Conservation (phyloP, 2,329 filamentous ascomycete genomes). For the Coniochaeta pulveracea region DNA sequence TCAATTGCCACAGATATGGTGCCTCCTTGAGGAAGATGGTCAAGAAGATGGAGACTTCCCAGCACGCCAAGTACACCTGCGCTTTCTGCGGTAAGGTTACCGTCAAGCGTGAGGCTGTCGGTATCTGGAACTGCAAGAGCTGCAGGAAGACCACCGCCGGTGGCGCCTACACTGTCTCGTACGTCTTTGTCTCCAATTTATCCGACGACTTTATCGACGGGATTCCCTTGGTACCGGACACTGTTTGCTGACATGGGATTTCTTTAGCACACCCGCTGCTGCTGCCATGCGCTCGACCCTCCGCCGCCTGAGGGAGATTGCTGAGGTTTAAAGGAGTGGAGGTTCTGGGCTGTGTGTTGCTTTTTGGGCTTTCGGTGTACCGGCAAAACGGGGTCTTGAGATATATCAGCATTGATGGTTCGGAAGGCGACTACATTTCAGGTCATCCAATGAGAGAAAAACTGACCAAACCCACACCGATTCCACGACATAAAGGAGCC, state of each 20-base stretch:
- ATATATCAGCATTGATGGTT: slow-evolving; percentile 4
- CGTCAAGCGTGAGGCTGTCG: slow-evolving; percentile 81
- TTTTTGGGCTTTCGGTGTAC: slow-evolving; percentile 17
- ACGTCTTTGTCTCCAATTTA: slow-evolving; percentile 37
- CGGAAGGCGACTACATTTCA: slow-evolving; percentile 3
- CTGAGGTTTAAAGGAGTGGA: slow-evolving; percentile 64
- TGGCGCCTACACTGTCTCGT: slow-evolving; percentile 94
- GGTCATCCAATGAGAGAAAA: slow-evolving; percentile 5
- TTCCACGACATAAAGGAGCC: too few species aligned
- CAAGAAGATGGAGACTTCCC: slow-evolving; percentile 99
- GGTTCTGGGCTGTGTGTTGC: slow-evolving; percentile 14
- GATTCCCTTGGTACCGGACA: not conserved
- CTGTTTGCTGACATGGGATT: slow-evolving; percentile 5
- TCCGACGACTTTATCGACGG: too few species aligned
- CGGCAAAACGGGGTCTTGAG: slow-evolving; percentile 14
- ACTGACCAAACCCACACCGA: too few species aligned
- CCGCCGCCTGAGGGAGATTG: slow-evolving; percentile 93
- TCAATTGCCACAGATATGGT: slow-evolving; percentile 61
- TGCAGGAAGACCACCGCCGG: slow-evolving; percentile 92
- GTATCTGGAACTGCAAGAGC: slow-evolving; percentile 68
- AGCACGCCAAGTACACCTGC: slow-evolving; percentile 95
- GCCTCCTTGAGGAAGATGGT: slow-evolving; percentile 98
- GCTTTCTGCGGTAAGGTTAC: slow-evolving; percentile 97
- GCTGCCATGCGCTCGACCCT: slow-evolving; percentile 93
- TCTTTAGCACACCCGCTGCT: slow-evolving; percentile 80